phyloP scores from a whole-genome alignment of 257 asterid genomes.

The Nicotiana otophora region DNA sequence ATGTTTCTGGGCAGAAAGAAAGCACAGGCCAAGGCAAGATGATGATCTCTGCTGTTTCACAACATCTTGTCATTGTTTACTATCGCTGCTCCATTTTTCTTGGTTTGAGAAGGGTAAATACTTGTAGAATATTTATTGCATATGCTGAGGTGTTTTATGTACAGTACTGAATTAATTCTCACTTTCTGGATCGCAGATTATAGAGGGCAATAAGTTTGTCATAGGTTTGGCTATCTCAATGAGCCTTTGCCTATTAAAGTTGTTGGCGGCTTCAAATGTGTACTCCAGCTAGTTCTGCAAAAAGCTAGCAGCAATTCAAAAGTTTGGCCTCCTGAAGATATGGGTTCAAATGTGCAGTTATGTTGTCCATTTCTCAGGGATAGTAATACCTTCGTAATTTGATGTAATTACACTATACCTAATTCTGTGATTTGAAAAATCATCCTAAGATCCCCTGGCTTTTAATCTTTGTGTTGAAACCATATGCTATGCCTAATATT shows the following conservation, averaged over 20 bases:
- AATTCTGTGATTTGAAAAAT: background rate
- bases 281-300: slow-evolving; percentile 6
- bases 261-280: slow-evolving; percentile 7
- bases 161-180: slow-evolving; percentile 5
- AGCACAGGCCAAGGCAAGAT: slow-evolving; percentile 29
- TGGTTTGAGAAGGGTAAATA: background rate
- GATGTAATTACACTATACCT: background rate
- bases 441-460: background rate
- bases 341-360: background rate
- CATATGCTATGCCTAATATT: background rate
- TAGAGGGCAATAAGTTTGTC: background rate
- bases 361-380: background rate
- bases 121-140: slow-evolving; percentile 7
- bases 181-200: background rate
- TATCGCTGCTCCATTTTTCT: slow-evolving; percentile 9
- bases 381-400: background rate
- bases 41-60: slow-evolving; percentile 13
- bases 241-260: slow-evolving; percentile 5
- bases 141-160: slow-evolving; percentile 6
- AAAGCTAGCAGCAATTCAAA: slow-evolving; percentile 1
- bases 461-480: background rate
- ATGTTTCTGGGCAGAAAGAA: slow-evolving; percentile 46
- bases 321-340: slow-evolving; percentile 1
- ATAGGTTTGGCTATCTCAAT: slow-evolving; percentile 5
- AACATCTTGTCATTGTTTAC: background rate